These are phyloP conservation scores for Vigna unguiculata DNA, from an alignment of 306 rosid genomes.

Conservation along the genomic window DNA sequence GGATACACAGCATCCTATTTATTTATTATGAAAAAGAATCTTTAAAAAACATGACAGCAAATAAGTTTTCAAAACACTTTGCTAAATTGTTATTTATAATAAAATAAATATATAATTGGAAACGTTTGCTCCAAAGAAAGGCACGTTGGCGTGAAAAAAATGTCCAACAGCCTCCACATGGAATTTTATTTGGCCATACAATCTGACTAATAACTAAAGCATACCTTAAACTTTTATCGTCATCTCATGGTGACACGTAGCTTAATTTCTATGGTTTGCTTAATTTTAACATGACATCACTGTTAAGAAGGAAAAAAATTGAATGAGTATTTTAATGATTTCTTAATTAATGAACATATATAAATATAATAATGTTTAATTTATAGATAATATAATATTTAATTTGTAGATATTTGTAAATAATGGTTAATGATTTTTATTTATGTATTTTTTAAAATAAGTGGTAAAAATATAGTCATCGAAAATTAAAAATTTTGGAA, in stretches of 20 bases:
- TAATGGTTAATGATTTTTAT: no score
- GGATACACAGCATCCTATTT: not conserved
- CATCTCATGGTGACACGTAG: constrained; percentile 40
- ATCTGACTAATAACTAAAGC: no score
- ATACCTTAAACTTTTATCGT: constrained; percentile 19
- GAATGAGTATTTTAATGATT: no score
- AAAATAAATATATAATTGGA: not conserved
- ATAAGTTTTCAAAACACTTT: not conserved
- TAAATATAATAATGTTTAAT: no score
- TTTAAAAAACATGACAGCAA: not conserved
- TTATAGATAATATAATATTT: no score
- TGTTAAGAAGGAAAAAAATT: not conserved
- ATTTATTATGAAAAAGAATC: not conserved
- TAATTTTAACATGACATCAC: not conserved
- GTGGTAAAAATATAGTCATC: no score
- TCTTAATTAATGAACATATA: no score
- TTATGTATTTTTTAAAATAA: no score
- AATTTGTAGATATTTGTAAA: no score
- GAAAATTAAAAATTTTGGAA: no score
- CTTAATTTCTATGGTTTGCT: constrained; percentile 37
- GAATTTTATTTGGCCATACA: constrained; percentile 16
- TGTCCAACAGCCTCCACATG: constrained; percentile 5
- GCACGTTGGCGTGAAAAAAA: constrained; percentile 6
- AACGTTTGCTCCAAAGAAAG: constrained; percentile 4
- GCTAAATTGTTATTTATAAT: not conserved